phyloP scores from a whole-genome alignment of 768 basidiomycete genomes.

The Agaricus blazei region DNA sequence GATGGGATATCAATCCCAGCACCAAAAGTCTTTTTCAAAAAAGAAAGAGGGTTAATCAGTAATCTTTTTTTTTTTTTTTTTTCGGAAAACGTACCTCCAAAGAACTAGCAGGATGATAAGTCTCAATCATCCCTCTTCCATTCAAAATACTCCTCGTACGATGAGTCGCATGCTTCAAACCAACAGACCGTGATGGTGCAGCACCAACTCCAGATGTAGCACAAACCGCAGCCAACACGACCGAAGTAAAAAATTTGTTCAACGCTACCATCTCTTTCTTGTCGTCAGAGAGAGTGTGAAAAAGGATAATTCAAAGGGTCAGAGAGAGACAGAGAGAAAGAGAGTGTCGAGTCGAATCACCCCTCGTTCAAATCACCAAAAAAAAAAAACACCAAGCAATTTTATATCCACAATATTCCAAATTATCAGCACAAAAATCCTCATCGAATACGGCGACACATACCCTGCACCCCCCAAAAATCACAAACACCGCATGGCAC shows the following conservation, averaged over 20 bases:
- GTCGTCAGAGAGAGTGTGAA: neutral
- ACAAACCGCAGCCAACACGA: conserved; percentile 10
- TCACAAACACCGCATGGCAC: too few species aligned
- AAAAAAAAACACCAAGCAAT: neutral
- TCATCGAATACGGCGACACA: neutral
- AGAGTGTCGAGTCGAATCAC: neutral
- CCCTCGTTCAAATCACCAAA: neutral
- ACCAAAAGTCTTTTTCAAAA: conserved; percentile 20
- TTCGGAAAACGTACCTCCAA: conserved; percentile 19
- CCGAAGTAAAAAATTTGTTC: conserved; percentile 10
- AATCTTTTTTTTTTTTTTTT: too few species aligned
- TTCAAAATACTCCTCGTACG: conserved; percentile 12
- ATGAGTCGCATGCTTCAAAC: conserved; percentile 16
- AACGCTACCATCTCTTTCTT: conserved; percentile 4
- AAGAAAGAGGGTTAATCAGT: too few species aligned
- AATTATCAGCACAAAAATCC: neutral
- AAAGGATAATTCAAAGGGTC: neutral
- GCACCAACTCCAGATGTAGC: conserved; percentile 8
- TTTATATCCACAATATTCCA: neutral
- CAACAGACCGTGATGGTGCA: conserved; percentile 10
- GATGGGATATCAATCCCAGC: conserved; percentile 20
- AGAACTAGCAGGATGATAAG: conserved; percentile 21
- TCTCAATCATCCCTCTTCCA: conserved; percentile 12
- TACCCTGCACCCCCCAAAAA: too few species aligned
- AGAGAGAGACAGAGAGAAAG: neutral